Base-by-base conservation (phyloP, 1,284 basidiomycete genomes). In the Farysia itapuensis region DNA sequence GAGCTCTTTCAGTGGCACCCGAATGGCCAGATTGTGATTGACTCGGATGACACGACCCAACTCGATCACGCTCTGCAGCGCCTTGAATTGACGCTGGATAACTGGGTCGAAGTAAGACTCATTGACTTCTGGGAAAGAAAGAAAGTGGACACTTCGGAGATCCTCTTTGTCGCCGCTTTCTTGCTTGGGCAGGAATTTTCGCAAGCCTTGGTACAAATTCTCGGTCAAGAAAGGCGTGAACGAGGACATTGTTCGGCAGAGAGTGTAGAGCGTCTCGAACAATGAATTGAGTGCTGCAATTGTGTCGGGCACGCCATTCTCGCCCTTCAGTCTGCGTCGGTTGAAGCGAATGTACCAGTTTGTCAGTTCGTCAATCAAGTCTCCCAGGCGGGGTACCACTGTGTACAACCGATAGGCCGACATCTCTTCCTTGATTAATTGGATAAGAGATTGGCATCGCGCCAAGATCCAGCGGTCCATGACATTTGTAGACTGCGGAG, bases 271-370 rank as follows among this genome's bases (percentile, higher is more conserved):
- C 0, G 93, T 85, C 80, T 98, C 95, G 77, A 97, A 97, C 29
- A 99, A 81, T 15, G 94, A 95, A 78, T 98, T 96, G 72, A 99
- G 82, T 11, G 94, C 95, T 11, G 86, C 81, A 14, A 86, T 76
- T 8, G 93, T 94, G 74, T 98, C 94, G 68, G 92, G 87, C 48
- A 84, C 81, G 5, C 94, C 90, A 71, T 90, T 88, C 78, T 95
- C 90, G 35, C 95, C 95, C 82, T 99, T 99, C 50, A 99, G 81
- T 22, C 95, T 84, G 64, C 87, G 86, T 46, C 95, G 86, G 80
- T 98, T 99, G 82, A 98, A 98, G 42, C 95, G 91, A 72, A 98
- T 98, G 80, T 99, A 98, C 93, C 94, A 97, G 78, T 99, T 99
- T 35, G 95, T 99, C 50, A 98, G 82, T 78, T 98, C 95, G 67